These are phyloP conservation scores for Plasmodium reichenowi DNA, from an alignment of 169 alveolate genomes.

Conservation along the genomic window DNA sequence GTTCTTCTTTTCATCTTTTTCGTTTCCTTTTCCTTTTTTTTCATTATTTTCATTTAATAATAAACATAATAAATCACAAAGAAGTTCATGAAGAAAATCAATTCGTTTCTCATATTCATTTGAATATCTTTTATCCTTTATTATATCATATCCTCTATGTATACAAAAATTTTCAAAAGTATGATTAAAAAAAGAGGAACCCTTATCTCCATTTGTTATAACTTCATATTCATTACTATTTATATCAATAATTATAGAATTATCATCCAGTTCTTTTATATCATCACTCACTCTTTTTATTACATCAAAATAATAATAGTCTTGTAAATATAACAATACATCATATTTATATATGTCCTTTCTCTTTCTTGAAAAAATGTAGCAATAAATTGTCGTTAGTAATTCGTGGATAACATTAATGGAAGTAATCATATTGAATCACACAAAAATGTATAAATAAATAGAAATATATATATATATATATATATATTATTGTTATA, in stretches of 20 bases:
- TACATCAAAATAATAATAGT: conserved; percentile 44
- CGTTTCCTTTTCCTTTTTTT: not conserved
- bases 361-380: conserved; percentile 42
- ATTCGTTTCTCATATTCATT: conserved; percentile 40
- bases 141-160: conserved; percentile 26
- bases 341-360: conserved; percentile 45
- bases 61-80: conserved; percentile 41
- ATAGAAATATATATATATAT: not conserved
- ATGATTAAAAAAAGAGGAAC: conserved; percentile 3
- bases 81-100: conserved; percentile 53
- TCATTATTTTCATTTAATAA: conserved; percentile 1
- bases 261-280: conserved; percentile 47
- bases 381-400: conserved; percentile 37
- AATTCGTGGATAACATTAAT: conserved; percentile 51
- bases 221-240: not conserved
- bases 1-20: not conserved
- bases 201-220: no score
- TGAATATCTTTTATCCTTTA: conserved; percentile 24
- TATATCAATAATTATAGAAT: conserved; percentile 2
- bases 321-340: conserved; percentile 44
- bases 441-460: not conserved
- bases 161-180: conserved; percentile 24
- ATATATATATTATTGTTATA: not conserved
- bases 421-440: conserved; percentile 47
- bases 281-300: conserved; percentile 31